Percentiles rank a stretch among this genome's conserved stretches.
Conservation (phyloP, 345 rosid species). For the Gossypium sturtianum region DNA sequence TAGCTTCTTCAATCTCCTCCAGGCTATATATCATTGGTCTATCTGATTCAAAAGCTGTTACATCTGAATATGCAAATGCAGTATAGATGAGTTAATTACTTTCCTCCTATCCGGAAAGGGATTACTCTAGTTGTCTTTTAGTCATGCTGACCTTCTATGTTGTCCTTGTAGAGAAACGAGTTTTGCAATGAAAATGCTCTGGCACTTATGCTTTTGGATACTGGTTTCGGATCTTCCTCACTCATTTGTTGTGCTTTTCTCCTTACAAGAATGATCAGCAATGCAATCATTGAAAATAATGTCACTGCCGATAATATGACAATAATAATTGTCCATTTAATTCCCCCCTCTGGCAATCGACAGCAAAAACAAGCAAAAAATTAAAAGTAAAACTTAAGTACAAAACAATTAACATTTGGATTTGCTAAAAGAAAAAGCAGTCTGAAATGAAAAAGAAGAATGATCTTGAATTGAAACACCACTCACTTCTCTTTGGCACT, state of each 20-base stretch:
- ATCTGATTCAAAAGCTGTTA: slow-evolving; percentile 45
- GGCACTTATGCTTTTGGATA: slow-evolving; percentile 31
- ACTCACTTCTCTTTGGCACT: slow-evolving; percentile 21
- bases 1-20: slow-evolving; percentile 54
- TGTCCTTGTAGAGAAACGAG: slow-evolving; percentile 24
- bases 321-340: slow-evolving; percentile 29
- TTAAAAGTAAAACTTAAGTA: not conserved
- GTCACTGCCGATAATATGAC: slow-evolving; percentile 29
- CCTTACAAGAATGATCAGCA: slow-evolving; percentile 21
- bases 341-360: slow-evolving; percentile 18
- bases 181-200: slow-evolving; percentile 27
- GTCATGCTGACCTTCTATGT: slow-evolving; percentile 40
- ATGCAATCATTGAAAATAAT: slow-evolving; percentile 17
- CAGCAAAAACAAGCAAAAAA: slow-evolving; percentile 13
- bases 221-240: slow-evolving; percentile 23
- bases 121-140: not conserved
- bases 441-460: not conserved
- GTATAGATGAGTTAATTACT: not conserved
- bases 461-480: not conserved
- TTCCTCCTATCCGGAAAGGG: not conserved
- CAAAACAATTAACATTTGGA: not conserved
- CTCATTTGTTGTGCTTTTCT: slow-evolving; percentile 9
- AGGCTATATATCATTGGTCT: slow-evolving; percentile 36
- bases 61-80: slow-evolving; percentile 22
- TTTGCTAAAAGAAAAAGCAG: not conserved